phyloP scores from a whole-genome alignment of 768 basidiomycete species.

The Leccinum arenicola region DNA sequence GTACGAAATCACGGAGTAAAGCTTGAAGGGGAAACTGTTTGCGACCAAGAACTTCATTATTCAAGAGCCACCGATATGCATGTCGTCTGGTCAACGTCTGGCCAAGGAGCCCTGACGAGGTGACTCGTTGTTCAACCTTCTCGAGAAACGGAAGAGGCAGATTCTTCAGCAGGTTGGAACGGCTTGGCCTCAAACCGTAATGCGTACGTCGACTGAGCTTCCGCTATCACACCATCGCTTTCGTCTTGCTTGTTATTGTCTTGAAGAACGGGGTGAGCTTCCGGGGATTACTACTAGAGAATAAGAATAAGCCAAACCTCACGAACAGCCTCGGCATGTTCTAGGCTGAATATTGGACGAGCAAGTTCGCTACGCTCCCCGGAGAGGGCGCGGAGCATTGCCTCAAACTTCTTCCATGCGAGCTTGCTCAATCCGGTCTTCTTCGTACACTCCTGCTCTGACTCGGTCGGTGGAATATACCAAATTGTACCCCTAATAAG shows the following conservation, averaged over 20 bases:
- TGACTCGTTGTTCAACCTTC: constrained; percentile 27
- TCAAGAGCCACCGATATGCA: constrained; percentile 12
- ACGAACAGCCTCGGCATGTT: constrained; percentile 92
- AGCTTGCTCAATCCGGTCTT: constrained; percentile 77
- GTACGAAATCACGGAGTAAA: neutral
- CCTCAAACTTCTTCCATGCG: constrained; percentile 82
- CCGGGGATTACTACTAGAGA: neutral
- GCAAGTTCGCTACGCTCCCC: constrained; percentile 90
- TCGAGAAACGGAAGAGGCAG: constrained; percentile 19
- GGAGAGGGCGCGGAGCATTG: constrained; percentile 82
- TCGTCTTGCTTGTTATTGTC: constrained; percentile 26
- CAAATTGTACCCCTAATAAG: constrained; percentile 74
- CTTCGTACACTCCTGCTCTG: constrained; percentile 77
- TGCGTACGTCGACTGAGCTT: constrained; percentile 35
- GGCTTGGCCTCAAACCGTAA: constrained; percentile 76
- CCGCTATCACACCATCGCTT: constrained; percentile 11
- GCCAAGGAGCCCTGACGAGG: constrained; percentile 1
- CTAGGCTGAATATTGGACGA: constrained; percentile 93
- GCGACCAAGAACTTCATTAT: constrained; percentile 4
- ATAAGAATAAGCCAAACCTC: constrained; percentile 51
- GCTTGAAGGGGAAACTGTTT: neutral
- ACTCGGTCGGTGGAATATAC: constrained; percentile 92
- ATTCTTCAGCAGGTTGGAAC: constrained; percentile 68
- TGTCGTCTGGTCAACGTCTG: constrained; percentile 2
- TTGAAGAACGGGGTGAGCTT: constrained; percentile 31